Percentiles rank a stretch among this genome's conserved stretches.
Conservation (phyloP, 225 moss, liverwort and hornwort species). For the Pseudoscleropodium purum region DNA sequence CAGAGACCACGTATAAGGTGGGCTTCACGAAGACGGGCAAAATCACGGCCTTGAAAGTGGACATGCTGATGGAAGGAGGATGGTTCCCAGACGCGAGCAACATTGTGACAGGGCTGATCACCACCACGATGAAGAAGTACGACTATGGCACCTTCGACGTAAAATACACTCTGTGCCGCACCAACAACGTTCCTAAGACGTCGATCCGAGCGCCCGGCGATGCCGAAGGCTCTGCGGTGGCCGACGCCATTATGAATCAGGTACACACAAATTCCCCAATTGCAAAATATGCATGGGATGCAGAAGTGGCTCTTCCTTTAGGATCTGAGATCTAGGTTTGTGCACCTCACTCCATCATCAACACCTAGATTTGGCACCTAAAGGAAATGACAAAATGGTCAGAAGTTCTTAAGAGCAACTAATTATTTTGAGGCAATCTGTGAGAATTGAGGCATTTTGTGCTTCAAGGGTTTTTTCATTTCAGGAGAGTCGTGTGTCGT, state of each 20-base stretch:
- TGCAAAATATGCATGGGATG: not conserved
- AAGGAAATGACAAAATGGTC: not conserved
- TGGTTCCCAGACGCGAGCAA: not conserved
- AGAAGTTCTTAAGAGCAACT: not conserved
- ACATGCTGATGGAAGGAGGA: not conserved
- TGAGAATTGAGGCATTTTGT: not conserved
- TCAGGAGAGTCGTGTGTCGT: not conserved
- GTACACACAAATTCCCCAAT: not conserved
- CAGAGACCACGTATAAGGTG: constrained; percentile 23
- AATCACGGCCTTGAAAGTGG: constrained; percentile 2
- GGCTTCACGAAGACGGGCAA: constrained; percentile 47
- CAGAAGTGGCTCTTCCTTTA: not conserved
- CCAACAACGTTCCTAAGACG: constrained; percentile 38
- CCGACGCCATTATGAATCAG: constrained; percentile 43
- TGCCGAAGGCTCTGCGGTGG: constrained; percentile 26
- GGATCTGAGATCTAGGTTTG: not conserved
- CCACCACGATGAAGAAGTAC: constrained; percentile 28
- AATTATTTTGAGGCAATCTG: not conserved
- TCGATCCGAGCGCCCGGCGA: constrained; percentile 44
- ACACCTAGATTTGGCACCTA: not conserved
- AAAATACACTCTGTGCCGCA: constrained; percentile 19
- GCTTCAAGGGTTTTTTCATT: not conserved
- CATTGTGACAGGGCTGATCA: not conserved
- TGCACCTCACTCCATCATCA: not conserved
- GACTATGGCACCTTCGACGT: constrained; percentile 36